These are phyloP conservation scores for Emmonsiellopsis sp. DNA, from an alignment of 2,329 filamentous ascomycete genomes.

Conservation along the genomic window DNA sequence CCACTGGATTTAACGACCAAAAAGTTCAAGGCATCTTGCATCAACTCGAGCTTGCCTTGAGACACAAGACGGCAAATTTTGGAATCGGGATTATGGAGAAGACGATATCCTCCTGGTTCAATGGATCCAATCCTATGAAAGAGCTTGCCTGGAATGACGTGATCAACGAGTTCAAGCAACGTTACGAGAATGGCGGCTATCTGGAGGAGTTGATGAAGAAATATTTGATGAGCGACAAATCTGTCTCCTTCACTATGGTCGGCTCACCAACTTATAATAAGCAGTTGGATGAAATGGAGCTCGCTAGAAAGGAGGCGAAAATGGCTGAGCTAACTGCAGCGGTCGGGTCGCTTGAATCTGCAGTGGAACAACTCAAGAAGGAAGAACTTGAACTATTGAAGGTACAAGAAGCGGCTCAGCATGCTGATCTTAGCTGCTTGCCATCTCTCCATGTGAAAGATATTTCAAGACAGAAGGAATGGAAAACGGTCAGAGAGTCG, in stretches of 20 bases:
- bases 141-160: conserved; percentile 87
- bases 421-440: conserved; percentile 76
- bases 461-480: conserved; percentile 71
- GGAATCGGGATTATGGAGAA: conserved; percentile 85
- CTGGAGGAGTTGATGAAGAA: conserved; percentile 79
- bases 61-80: conserved; percentile 95
- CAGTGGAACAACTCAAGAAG: conserved; percentile 61
- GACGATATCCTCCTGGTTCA: conserved; percentile 89
- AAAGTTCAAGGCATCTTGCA: conserved; percentile 94
- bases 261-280: conserved; percentile 68
- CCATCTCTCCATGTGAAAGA: conserved; percentile 83
- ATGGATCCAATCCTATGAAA: conserved; percentile 85
- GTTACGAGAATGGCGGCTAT: conserved; percentile 67
- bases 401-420: conserved; percentile 75
- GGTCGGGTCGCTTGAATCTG: conserved; percentile 63
- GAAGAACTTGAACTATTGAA: conserved; percentile 71
- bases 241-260: conserved; percentile 87
- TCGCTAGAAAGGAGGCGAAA: conserved; percentile 61
- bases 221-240: conserved; percentile 80
- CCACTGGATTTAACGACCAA: conserved; percentile 73
- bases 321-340: conserved; percentile 60
- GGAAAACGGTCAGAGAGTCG: conserved; percentile 55
- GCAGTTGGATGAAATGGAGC: conserved; percentile 69
- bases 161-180: conserved; percentile 69
- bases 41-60: conserved; percentile 83